Evolutionary conservation across 371 early-diverging fungal species (phyloP).

Genomic region (Mortierella sp.): DNA sequence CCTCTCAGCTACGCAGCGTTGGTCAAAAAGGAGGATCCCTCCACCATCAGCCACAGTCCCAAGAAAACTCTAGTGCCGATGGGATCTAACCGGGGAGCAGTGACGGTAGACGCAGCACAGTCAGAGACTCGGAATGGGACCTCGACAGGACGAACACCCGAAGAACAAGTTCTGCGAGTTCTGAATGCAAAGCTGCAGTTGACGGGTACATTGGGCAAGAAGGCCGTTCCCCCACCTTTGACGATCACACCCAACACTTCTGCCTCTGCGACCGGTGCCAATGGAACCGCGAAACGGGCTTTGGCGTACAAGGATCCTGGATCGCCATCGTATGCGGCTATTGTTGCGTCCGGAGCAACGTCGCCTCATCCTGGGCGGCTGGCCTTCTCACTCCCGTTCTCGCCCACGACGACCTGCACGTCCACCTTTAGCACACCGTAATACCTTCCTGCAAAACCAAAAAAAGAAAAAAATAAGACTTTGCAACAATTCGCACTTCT

Average conservation of each 20-base stretch:
- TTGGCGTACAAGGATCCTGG: slow-evolving; percentile 29
- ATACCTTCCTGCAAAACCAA: background rate
- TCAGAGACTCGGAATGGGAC: background rate
- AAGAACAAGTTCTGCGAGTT: slow-evolving; percentile 49
- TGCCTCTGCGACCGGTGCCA: background rate
- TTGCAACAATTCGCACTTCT: background rate
- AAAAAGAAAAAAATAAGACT: background rate
- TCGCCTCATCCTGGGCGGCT: slow-evolving; percentile 30
- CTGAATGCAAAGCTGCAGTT: slow-evolving; percentile 44
- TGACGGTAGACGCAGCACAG: slow-evolving; percentile 27
- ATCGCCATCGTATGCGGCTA: slow-evolving; percentile 54
- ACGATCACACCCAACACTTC: slow-evolving; percentile 2
- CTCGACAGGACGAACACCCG: slow-evolving; percentile 33
- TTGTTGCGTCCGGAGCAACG: slow-evolving; percentile 50
- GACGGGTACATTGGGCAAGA: slow-evolving; percentile 17
- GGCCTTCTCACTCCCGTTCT: slow-evolving; percentile 18
- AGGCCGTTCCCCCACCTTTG: slow-evolving; percentile 13
- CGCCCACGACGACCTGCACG: slow-evolving; percentile 6
- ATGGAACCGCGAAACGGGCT: slow-evolving; percentile 2
- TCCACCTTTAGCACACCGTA: slow-evolving; percentile 12
- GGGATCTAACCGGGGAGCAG: slow-evolving; percentile 14
- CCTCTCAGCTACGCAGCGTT: slow-evolving; percentile 27
- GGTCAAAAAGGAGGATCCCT: slow-evolving; percentile 28
- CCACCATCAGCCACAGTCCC: background rate
- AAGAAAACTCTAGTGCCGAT: background rate